Conservation (phyloP, 148 eudicot genomes). For the Fagopyrum tataricum region DNA sequence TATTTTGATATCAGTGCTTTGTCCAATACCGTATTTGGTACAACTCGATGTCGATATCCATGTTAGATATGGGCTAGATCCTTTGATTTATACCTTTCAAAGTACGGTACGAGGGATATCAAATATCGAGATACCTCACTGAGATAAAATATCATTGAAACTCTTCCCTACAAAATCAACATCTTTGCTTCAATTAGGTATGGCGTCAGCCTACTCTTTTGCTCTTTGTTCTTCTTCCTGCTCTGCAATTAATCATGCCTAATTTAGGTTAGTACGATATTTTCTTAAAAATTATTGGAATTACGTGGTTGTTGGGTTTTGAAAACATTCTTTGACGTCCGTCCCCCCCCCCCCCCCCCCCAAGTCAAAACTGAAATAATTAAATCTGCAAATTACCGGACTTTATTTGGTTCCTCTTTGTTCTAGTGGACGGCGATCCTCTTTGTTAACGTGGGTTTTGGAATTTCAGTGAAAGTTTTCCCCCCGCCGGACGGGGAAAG, state of each 20-base stretch:
- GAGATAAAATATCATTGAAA: too few relatives aligned
- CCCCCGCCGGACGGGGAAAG: neutral
- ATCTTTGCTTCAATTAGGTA: neutral
- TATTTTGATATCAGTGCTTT: too few relatives aligned
- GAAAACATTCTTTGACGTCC: neutral
- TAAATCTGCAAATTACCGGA: neutral
- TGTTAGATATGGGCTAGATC: too few relatives aligned
- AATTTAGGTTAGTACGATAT: neutral
- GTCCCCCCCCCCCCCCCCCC: too few relatives aligned
- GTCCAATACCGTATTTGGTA: too few relatives aligned
- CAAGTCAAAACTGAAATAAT: too few relatives aligned
- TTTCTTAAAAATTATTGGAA: neutral
- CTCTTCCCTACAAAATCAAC: neutral
- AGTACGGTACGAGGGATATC: too few relatives aligned
- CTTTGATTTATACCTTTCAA: too few relatives aligned
- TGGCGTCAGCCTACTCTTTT: neutral
- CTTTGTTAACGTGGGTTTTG: constrained; percentile 1
- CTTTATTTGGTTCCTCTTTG: neutral
- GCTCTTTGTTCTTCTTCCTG: neutral
- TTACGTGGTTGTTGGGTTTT: neutral
- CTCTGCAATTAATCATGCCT: neutral
- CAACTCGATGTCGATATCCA: too few relatives aligned
- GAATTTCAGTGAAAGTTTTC: neutral
- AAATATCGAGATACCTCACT: too few relatives aligned
- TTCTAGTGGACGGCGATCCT: neutral